Percentiles rank a stretch among this genome's conserved stretches.
Evolutionary conservation across 768 basidiomycete species (phyloP).

Genomic region (Naganishia friedmannii): DNA sequence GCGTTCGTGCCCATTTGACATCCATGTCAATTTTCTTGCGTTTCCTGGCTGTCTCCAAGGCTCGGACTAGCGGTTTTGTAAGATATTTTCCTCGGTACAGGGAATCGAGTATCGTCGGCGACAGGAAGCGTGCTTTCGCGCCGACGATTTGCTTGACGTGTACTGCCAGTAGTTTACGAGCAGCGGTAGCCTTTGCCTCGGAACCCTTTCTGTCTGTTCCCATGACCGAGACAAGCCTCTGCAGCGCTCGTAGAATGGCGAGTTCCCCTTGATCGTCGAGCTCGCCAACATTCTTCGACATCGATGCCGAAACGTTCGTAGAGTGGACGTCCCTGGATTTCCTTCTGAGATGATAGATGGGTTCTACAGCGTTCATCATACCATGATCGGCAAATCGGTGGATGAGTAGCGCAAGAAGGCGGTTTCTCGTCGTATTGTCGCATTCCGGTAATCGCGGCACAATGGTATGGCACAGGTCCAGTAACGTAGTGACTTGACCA

Average conservation of each 20-base stretch:
- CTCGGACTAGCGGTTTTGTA: slow-evolving; percentile 12
- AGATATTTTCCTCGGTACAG: slow-evolving; percentile 15
- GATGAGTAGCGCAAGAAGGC: slow-evolving; percentile 8
- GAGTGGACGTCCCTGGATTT: neutral
- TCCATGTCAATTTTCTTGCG: slow-evolving; percentile 2
- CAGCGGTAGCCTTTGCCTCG: neutral
- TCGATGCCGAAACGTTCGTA: neutral
- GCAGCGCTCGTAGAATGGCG: slow-evolving; percentile 14
- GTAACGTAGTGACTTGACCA: slow-evolving; percentile 3
- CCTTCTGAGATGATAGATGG: slow-evolving; percentile 3
- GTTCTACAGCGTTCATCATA: slow-evolving; percentile 12
- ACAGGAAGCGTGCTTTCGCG: neutral
- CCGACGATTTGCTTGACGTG: slow-evolving; percentile 15
- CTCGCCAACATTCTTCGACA: neutral
- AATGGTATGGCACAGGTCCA: slow-evolving; percentile 7
- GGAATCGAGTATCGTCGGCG: slow-evolving; percentile 1
- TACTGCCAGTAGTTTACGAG: slow-evolving; percentile 1
- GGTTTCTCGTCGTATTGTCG: neutral
- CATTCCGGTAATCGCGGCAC: neutral
- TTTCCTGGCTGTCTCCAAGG: slow-evolving; percentile 9
- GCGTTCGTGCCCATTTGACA: slow-evolving; percentile 3
- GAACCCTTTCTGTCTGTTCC: neutral
- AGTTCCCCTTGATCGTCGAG: slow-evolving; percentile 22
- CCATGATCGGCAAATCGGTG: slow-evolving; percentile 20
- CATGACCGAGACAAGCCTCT: slow-evolving; percentile 11